Evolutionary conservation across 805 yeast species (phyloP), one percentile per base, ranked within the genome.

Genomic region (Monosporozyma unispora): DNA sequence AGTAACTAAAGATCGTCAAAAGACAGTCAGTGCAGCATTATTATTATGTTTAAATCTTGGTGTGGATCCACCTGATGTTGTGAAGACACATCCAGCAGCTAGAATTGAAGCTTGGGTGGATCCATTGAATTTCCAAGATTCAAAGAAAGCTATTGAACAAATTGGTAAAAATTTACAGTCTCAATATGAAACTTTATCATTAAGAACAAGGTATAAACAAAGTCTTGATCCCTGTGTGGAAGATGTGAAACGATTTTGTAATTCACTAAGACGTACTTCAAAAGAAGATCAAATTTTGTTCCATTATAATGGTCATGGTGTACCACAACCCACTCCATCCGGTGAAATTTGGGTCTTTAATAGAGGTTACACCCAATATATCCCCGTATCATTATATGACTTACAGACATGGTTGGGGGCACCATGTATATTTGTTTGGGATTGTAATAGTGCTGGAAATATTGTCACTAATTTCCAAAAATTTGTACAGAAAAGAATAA

Each of bases 261-360:
- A 87, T 56, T 85, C 95, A 0, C 70, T 93, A 52, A 74, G 99
- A 56, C 75, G 97, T 49, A 84, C 85, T 50, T 95, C 97, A 2
- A 87, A 90, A 61, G 97, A 91, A 53, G 98, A 91, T 63, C 75
- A 99, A 52, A 85, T 91, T 9, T 66, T 93, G 48, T 91, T 93
- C 65, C 98, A 93, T 64, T 93, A 93, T 65, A 93, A 93, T 59
- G 99, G 99, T 6, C 99, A 93, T 63, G 99, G 99, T 22, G 99
- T 93, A 1, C 99, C 99, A 0, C 88, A 88, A 59, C 98, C 99
- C 0, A 93, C 99, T 0, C 81, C 88, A 33, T 80, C 90, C 44
- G 99, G 99, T 22, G 99, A 93, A 62, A 87, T 93, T 25, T 93
- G 99, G 99, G 98, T 93, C 10, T 93, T 93, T 71, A 93, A 93